Conservation (phyloP, 2,329 filamentous ascomycete species). For the Phaeosphaeria sp. region DNA sequence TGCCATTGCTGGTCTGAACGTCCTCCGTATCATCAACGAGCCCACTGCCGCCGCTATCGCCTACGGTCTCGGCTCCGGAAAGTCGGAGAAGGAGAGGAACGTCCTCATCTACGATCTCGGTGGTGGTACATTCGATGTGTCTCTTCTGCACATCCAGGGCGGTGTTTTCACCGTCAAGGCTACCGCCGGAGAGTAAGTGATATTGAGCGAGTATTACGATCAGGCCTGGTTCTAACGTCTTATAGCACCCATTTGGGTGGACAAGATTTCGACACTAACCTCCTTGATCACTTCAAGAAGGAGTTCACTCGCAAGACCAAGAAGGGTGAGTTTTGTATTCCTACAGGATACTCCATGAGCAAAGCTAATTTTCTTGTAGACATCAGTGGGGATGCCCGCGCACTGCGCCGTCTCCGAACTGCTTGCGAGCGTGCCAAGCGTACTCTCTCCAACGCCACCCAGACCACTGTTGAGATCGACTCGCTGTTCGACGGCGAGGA, state of each 20-base stretch:
- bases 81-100: constrained; percentile 97
- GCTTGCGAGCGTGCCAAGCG: constrained; percentile 99
- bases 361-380: constrained; percentile 45
- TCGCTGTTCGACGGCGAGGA: constrained; percentile 98
- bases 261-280: constrained; percentile 85
- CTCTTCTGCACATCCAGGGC: constrained; percentile 96
- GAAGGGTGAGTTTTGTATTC: constrained; percentile 18
- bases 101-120: constrained; percentile 99
- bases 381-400: constrained; percentile 82
- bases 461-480: constrained; percentile 98
- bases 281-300: constrained; percentile 96
- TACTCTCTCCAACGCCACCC: constrained; percentile 94
- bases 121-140: constrained; percentile 99
- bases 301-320: constrained; percentile 81
- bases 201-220: not conserved
- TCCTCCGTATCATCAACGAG: constrained; percentile 99
- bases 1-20: constrained; percentile 95
- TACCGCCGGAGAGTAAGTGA: constrained; percentile 78
- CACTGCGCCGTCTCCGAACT: constrained; percentile 92
- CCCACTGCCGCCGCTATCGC: constrained; percentile 97
- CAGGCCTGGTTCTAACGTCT: not conserved
- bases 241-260: constrained; percentile 82
- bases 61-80: constrained; percentile 94
- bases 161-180: constrained; percentile 99
- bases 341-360: not conserved